A percentile compares a stretch with the other conserved stretches of the same genome.
Conservation (phyloP, 495 filamentous ascomycete genomes). For the Penicillium coffeae region DNA sequence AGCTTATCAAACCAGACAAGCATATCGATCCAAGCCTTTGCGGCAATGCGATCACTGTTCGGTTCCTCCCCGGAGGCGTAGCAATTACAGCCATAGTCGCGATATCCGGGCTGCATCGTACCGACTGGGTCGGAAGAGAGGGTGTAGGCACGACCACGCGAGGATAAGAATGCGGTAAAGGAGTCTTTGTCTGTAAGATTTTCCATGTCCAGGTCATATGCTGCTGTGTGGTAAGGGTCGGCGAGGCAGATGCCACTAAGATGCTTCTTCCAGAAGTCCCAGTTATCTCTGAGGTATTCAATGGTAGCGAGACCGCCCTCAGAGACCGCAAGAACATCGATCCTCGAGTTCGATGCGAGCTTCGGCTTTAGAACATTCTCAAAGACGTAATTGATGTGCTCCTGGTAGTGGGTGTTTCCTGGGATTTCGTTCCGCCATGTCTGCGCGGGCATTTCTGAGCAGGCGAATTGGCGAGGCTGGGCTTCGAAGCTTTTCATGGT, state of each 20-base stretch:
- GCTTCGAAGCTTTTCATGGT: constrained; percentile 48
- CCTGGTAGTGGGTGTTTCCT: constrained; percentile 42
- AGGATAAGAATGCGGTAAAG: constrained; percentile 33
- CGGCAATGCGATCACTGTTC: constrained; percentile 41
- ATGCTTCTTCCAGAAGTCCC: constrained; percentile 34
- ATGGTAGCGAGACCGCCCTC: constrained; percentile 53
- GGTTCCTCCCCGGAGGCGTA: constrained; percentile 42
- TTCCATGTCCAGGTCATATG: constrained; percentile 15
- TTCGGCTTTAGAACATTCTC: constrained; percentile 50
- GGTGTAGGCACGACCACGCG: constrained; percentile 61
- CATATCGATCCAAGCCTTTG: constrained; percentile 33
- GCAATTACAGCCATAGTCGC: constrained; percentile 42
- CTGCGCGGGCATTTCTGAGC: constrained; percentile 38
- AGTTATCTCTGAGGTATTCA: constrained; percentile 53
- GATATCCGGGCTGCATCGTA: constrained; percentile 41
- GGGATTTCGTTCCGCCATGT: constrained; percentile 52
- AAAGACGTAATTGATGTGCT: constrained; percentile 64
- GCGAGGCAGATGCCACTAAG: constrained; percentile 33
- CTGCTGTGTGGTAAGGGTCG: constrained; percentile 23
- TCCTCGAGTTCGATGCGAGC: constrained; percentile 38
- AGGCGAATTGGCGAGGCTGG: constrained; percentile 49
- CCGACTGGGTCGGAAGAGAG: constrained; percentile 46
- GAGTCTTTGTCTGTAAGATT: constrained; percentile 11
- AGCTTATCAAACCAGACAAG: constrained; percentile 40
- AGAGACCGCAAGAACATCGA: constrained; percentile 64